These are phyloP conservation scores for Colletotrichum filicis DNA, from an alignment of 2,329 filamentous ascomycete species.

Conservation along the genomic window DNA sequence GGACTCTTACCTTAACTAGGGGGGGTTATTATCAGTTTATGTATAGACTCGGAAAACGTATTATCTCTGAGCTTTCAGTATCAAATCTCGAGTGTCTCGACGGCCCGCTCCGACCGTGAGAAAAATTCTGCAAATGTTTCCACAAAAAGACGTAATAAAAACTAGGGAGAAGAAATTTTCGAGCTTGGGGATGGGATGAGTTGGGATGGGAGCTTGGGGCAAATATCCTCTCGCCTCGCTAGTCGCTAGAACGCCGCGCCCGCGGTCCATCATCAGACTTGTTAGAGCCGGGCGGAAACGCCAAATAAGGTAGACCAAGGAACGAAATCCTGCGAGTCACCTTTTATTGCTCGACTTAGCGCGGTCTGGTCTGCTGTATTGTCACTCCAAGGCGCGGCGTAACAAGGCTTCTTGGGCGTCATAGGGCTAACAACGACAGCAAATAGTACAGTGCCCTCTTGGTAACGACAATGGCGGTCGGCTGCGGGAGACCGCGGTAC, in stretches of 20 bases:
- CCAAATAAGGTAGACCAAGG: neutral
- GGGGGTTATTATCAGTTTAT: too few relatives aligned
- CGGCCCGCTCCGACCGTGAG: conserved; percentile 20
- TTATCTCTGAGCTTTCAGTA: neutral
- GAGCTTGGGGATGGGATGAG: neutral
- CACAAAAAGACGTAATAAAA: conserved; percentile 33
- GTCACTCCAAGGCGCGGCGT: neutral
- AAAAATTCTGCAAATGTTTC: conserved; percentile 28
- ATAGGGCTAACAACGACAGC: conserved; percentile 31
- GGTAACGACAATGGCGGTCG: neutral
- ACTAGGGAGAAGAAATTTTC: conserved; percentile 18
- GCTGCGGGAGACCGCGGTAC: neutral
- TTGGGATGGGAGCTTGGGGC: conserved; percentile 13
- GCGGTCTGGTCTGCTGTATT: neutral
- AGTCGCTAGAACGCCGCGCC: neutral
- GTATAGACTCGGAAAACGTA: too few relatives aligned
- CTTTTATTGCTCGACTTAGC: conserved; percentile 3
- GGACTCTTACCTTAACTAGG: too few relatives aligned
- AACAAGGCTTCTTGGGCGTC: conserved; percentile 1
- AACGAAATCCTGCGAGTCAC: neutral
- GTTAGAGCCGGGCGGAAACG: neutral
- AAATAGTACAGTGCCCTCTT: neutral
- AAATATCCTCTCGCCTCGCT: conserved; percentile 17
- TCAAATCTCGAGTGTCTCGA: neutral
- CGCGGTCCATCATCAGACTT: conserved; percentile 8